phyloP scores from a whole-genome alignment of 2,329 filamentous ascomycete species.

The Arthrocladium fulminans region DNA sequence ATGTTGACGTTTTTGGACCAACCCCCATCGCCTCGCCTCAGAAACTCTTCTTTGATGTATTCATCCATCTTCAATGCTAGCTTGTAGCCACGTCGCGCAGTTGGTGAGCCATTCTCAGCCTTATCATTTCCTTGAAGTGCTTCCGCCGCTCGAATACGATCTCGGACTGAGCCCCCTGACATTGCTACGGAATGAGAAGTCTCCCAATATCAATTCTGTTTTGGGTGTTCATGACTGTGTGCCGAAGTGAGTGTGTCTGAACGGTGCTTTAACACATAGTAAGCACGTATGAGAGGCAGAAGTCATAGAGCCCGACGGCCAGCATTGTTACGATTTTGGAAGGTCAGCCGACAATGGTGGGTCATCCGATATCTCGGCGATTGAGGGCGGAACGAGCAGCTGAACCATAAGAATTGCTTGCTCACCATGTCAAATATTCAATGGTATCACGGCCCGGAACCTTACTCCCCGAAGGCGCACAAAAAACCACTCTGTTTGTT shows the following conservation, averaged over 20 bases:
- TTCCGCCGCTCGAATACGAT: slow-evolving; percentile 1
- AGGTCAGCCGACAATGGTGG: too few species aligned
- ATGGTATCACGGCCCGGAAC: too few species aligned
- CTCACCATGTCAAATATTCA: too few species aligned
- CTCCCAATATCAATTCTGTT: neutral
- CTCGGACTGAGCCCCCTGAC: neutral
- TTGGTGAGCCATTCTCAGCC: neutral
- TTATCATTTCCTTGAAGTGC: neutral
- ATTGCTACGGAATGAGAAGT: neutral
- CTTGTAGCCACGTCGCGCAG: neutral
- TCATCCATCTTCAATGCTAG: slow-evolving; percentile 1
- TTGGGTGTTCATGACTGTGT: neutral
- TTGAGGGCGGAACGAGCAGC: too few species aligned
- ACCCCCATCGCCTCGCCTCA: slow-evolving; percentile 4
- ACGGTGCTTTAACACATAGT: too few species aligned
- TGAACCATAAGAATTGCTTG: too few species aligned
- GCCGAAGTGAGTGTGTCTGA: neutral
- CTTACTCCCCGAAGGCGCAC: too few species aligned
- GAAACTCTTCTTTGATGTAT: slow-evolving; percentile 7
- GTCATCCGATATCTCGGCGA: too few species aligned
- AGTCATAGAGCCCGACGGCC: too few species aligned
- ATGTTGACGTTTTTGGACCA: slow-evolving; percentile 7
- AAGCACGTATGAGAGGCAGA: too few species aligned
- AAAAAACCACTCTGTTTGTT: too few species aligned
- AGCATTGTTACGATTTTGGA: too few species aligned